These are phyloP conservation scores for Ilex aquifolium DNA, from an alignment of 257 asterid genomes.

Conservation along the genomic window DNA sequence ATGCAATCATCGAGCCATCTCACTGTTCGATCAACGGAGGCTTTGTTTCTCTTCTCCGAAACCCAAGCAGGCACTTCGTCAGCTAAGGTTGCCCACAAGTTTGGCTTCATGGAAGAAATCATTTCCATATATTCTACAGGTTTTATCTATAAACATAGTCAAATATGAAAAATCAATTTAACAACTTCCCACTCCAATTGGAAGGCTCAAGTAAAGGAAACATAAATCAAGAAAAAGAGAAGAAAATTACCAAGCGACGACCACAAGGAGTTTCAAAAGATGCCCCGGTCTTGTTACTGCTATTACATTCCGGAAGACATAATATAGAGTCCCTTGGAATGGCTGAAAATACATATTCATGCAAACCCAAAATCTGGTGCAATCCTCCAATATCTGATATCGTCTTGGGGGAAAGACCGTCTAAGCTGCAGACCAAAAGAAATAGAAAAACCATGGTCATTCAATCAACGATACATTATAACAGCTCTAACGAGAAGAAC, in stretches of 20 bases:
- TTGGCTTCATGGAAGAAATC: slow-evolving; percentile 74
- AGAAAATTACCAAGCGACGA: slow-evolving; percentile 55
- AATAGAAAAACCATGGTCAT: not conserved
- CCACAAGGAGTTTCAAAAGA: slow-evolving; percentile 90
- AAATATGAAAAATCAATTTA: not conserved
- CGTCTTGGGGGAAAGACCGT: slow-evolving; percentile 56
- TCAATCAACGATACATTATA: not conserved
- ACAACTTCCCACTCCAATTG: not conserved
- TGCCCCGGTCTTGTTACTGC: slow-evolving; percentile 68
- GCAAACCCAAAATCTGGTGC: slow-evolving; percentile 63
- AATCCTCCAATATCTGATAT: slow-evolving; percentile 73
- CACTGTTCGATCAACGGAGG: slow-evolving; percentile 78
- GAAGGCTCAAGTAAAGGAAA: not conserved
- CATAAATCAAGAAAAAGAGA: not conserved
- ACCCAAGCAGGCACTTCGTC: slow-evolving; percentile 98
- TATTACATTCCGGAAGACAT: slow-evolving; percentile 61
- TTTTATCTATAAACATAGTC: slow-evolving; percentile 40
- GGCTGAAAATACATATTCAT: slow-evolving; percentile 53
- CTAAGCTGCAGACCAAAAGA: slow-evolving; percentile 43
- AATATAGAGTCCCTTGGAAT: slow-evolving; percentile 71
- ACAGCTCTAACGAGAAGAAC: not conserved
- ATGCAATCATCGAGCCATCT: slow-evolving; percentile 92
- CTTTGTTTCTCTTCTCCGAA: slow-evolving; percentile 67
- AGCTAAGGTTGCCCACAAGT: slow-evolving; percentile 73
- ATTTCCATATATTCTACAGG: slow-evolving; percentile 65